Base-by-base conservation (phyloP, 2,329 filamentous ascomycete species). In the Aspergillus hortae region DNA sequence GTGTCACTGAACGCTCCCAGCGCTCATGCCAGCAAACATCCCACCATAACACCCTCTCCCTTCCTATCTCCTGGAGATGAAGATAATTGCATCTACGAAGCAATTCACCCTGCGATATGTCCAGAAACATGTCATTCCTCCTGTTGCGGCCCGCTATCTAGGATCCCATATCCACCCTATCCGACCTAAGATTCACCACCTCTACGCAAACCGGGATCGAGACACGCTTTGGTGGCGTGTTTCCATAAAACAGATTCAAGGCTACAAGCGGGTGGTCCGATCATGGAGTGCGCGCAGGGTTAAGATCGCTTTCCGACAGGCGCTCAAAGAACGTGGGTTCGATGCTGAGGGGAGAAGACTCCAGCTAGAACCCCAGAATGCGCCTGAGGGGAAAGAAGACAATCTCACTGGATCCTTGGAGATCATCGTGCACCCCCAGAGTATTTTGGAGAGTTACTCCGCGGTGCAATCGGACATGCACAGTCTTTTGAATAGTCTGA, bases 151-250 rank as follows among this genome's bases (percentile, higher is more conserved):
- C n/a, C 66, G 69, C 41, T 69, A 71, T 60, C 48, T 67, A 33
- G 44, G 30, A 30, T 46, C 56, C 55, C 60, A 50, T 10, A 48
- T 54, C 46, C 67, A 75, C 56, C 66, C 69, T 2, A 61, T 76
- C 46, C 64, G 65, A 14, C 67, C 67, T 17, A 74, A 72, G 57
- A 62, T 75, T 47, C 40, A 62, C 21, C 59, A 74, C 38, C 61
- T 67, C 49, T 74, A 68, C 48, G 57, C 61, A 6, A 63, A 66
- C 51, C 71, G 75, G 41, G 67, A 73, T 38, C 66, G 63, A 9
- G 67, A 73, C 59, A 68, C 67, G 32, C 68, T 84, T 15, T 79
- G 79, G 73, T 80, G 77, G 75, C 64, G 67, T 14, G 71, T 78
- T 5, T 72, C 51, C 47, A 65, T 51, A 55, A 66, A 48, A 54